Conservation (phyloP, 352 stramenopile species). For the Phytophthora sp. region DNA sequence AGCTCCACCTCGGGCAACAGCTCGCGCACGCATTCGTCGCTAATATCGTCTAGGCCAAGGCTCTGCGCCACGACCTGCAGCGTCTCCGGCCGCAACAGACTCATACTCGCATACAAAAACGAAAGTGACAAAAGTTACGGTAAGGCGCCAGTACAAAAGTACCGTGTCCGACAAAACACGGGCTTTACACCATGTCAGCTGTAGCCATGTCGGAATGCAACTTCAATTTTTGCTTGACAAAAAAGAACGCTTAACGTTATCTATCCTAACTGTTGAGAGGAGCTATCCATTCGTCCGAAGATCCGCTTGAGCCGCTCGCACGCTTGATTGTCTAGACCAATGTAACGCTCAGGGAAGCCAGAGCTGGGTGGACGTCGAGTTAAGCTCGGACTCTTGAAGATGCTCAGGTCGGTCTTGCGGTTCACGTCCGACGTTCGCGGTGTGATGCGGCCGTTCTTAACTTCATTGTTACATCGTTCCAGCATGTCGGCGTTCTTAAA, state of each 20-base stretch:
- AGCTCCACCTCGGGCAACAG: slow-evolving; percentile 83
- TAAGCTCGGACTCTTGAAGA: slow-evolving; percentile 79
- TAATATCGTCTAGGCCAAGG: slow-evolving; percentile 74
- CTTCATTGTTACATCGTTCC: slow-evolving; percentile 43
- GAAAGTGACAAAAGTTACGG: slow-evolving; percentile 20
- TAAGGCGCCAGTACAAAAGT: not conserved
- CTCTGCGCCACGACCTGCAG: slow-evolving; percentile 78
- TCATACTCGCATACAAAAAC: slow-evolving; percentile 56
- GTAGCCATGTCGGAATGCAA: slow-evolving; percentile 1
- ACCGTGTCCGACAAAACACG: not conserved
- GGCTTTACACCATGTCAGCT: slow-evolving; percentile 5
- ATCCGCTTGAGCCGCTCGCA: slow-evolving; percentile 81
- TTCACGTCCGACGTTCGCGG: slow-evolving; percentile 4
- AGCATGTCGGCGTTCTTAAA: slow-evolving; percentile 55
- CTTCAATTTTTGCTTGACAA: too few relatives aligned
- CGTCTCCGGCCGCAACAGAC: slow-evolving; percentile 70
- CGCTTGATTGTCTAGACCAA: slow-evolving; percentile 78
- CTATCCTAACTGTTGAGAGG: too few relatives aligned
- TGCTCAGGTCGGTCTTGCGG: slow-evolving; percentile 68
- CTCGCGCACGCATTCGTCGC: slow-evolving; percentile 64
- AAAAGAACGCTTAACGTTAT: too few relatives aligned
- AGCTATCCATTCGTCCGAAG: slow-evolving; percentile 66
- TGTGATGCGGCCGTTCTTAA: slow-evolving; percentile 2
- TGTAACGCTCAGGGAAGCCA: slow-evolving; percentile 75
- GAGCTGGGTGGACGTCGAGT: slow-evolving; percentile 53